Evolutionary conservation across 306 rosid genomes (phyloP), one percentile per base, ranked within the genome.

Genomic region (Abrus pulchellus): DNA sequence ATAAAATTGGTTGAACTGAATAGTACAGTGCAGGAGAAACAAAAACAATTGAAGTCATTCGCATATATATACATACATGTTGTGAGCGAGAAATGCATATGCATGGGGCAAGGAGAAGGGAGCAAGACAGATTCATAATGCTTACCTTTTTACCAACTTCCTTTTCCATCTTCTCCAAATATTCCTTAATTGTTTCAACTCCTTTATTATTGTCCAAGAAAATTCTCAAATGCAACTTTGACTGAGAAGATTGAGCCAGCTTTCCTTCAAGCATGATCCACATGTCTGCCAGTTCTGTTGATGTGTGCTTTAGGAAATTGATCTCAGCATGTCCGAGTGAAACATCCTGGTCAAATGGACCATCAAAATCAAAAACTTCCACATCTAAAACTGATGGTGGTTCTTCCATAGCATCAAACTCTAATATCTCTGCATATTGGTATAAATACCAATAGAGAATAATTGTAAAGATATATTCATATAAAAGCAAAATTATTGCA

Each of bases 131-230:
- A 55, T 56, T 77, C 67, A 14, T 40, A 48, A 74, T 69, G 28
- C 71, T 73, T 72, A 91, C 99, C 91, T 90, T 93, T 87, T 89
- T 95, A 64, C 99, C 99, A n/a, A 95, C 98, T 88, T 95, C 99
- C 84, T 90, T 95, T 83, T 87, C 99, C 90, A 88, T 91, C 92
- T 88, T 95, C 68, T 83, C 88, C 87, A 95, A 87, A 75, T 93
- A 95, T 14, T 93, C 97, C 88, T 87, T 90, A 34, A 95, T 89
- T 52, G 90, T 88, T 86, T 91, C 97, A n/a, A 76, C 89, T 68
- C 97, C 99, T 33, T 90, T 93, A 12, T 85, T 78, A 36, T 95
- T 93, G 73, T 95, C 95, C 86, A 95, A 71, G 78, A 93, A 95
- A 67, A 93, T 89, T 83, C 99, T 91, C 85, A 95, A 83, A 74